Evolutionary conservation across 768 basidiomycete species (phyloP).

Genomic region (Paxillus ammoniavirescens): DNA sequence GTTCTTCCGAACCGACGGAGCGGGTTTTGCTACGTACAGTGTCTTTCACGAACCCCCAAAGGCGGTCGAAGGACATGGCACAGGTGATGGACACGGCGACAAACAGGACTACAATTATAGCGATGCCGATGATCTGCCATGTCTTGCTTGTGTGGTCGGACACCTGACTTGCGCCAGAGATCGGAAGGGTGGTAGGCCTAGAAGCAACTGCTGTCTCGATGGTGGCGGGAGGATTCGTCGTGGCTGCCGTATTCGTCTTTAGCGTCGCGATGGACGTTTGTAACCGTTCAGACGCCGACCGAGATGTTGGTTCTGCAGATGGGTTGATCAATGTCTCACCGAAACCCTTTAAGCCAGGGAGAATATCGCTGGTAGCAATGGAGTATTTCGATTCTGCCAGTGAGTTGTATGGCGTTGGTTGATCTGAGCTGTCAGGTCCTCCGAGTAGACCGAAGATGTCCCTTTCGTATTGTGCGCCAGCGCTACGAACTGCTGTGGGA

Average conservation of each 20-base stretch:
- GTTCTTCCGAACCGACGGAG: conserved; percentile 43
- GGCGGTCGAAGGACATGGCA: conserved; percentile 69
- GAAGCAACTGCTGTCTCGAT: conserved; percentile 2
- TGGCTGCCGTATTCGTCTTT: background rate
- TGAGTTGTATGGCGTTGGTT: background rate
- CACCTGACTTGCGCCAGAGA: conserved; percentile 5
- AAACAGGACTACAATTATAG: conserved; percentile 59
- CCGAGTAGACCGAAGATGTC: conserved; percentile 19
- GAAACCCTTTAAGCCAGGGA: background rate
- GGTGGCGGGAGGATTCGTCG: background rate
- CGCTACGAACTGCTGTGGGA: background rate
- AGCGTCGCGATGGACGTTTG: background rate
- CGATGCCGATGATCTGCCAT: conserved; percentile 73
- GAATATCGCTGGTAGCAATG: background rate
- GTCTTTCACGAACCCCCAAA: conserved; percentile 60
- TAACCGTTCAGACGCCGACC: background rate
- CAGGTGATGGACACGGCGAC: conserved; percentile 54
- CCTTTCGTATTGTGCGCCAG: background rate
- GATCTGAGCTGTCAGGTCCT: background rate
- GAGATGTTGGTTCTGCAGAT: background rate
- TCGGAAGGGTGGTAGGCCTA: conserved; percentile 4
- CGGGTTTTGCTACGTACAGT: conserved; percentile 41
- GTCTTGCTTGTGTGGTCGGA: conserved; percentile 44
- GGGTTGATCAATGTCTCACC: background rate
- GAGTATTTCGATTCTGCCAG: background rate